These are phyloP conservation scores for Parascedosporium putredinis DNA, from an alignment of 2,329 filamentous ascomycete species.

Conservation along the genomic window DNA sequence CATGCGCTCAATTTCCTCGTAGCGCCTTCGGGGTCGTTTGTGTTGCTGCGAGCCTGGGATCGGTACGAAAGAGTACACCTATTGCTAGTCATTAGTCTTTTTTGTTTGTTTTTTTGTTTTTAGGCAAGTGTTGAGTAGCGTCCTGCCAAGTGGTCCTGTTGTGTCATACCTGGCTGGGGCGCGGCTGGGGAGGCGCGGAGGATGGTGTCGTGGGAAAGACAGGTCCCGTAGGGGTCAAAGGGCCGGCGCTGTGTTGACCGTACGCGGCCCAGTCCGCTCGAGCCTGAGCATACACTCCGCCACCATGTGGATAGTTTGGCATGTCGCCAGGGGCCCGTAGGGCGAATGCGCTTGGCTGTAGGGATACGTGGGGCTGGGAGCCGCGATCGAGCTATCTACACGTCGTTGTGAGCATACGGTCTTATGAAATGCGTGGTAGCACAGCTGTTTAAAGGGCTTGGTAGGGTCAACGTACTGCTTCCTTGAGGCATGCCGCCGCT, in stretches of 20 bases:
- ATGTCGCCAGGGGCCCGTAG: constrained; percentile 81
- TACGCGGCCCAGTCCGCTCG: constrained; percentile 69
- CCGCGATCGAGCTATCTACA: constrained; percentile 96
- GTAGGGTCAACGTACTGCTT: constrained; percentile 75
- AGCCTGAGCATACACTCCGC: constrained; percentile 55
- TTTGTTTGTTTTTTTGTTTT: too few relatives aligned
- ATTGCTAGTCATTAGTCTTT: neutral
- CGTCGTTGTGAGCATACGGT: neutral
- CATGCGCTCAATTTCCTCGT: constrained; percentile 99
- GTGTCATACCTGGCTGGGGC: constrained; percentile 49
- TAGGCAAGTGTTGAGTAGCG: too few relatives aligned
- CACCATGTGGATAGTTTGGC: constrained; percentile 58
- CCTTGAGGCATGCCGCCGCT: constrained; percentile 84
- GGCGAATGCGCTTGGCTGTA: constrained; percentile 76
- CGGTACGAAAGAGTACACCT: constrained; percentile 96
- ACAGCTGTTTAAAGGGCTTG: constrained; percentile 65
- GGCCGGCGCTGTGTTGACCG: constrained; percentile 38
- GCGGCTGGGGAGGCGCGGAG: constrained; percentile 41
- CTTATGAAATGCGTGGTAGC: constrained; percentile 51
- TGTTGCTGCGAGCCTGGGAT: constrained; percentile 96
- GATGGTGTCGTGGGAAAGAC: constrained; percentile 47
- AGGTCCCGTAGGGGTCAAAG: constrained; percentile 39
- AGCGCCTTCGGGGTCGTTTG: constrained; percentile 84
- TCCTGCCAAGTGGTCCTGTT: too few relatives aligned
- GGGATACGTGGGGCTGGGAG: constrained; percentile 83